Evolutionary conservation across 225 moss, liverwort and hornwort species (phyloP).

Genomic region (Physcomitrium patens): DNA sequence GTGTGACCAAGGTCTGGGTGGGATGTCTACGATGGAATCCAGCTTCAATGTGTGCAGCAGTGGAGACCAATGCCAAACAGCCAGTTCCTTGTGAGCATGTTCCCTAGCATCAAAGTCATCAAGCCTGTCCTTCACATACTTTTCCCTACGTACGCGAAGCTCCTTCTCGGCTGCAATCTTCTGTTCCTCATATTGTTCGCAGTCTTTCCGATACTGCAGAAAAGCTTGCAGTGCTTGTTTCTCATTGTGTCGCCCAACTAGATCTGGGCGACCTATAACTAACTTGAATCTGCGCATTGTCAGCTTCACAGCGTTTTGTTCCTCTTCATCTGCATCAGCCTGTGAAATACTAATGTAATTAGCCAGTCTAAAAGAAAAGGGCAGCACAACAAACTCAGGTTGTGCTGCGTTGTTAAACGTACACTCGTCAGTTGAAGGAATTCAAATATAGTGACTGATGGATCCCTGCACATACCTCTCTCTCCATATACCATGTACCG

Average conservation of each 20-base stretch:
- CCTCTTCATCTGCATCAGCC: conserved; percentile 29
- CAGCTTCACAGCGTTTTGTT: conserved; percentile 26
- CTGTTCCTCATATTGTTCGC: conserved; percentile 21
- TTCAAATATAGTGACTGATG: no score
- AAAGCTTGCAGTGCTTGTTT: conserved; percentile 15
- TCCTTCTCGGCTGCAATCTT: conserved; percentile 27
- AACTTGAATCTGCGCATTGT: conserved; percentile 33
- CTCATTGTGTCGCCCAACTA: conserved; percentile 22
- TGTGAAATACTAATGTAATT: not conserved
- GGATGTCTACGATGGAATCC: conserved; percentile 22
- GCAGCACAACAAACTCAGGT: no score
- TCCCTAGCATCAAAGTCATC: conserved; percentile 22
- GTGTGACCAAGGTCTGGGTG: conserved; percentile 32
- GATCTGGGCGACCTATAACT: conserved; percentile 23
- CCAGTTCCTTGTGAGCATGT: conserved; percentile 20
- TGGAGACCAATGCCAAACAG: conserved; percentile 33
- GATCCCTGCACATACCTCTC: conserved; percentile 43
- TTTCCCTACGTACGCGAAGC: conserved; percentile 15
- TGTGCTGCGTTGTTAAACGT: no score
- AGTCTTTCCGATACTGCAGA: conserved; percentile 18
- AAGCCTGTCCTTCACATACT: conserved; percentile 23
- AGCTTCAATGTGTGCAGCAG: conserved; percentile 11
- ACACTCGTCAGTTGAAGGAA: no score
- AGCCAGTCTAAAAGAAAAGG: no score
- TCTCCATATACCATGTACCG: conserved; percentile 68